Base-by-base conservation (phyloP, 202 grass and related monocot species). In the Musa balbisiana region DNA sequence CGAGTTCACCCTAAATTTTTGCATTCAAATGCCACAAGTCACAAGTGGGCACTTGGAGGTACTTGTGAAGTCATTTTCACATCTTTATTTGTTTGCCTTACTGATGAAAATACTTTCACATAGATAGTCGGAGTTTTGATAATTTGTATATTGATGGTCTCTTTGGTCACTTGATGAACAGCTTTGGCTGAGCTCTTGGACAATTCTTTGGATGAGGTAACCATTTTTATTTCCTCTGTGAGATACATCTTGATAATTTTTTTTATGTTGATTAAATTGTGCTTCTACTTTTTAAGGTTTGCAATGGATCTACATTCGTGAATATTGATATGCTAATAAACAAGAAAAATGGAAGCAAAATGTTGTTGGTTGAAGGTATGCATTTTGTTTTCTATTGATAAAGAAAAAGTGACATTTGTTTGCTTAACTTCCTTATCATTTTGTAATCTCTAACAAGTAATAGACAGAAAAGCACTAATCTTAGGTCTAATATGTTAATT, bases 1-100 rank as follows among this genome's bases (percentile, higher is more conserved):
- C 90, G 95, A 71, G 91, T 98, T 29, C 95, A 98, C 75, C 95
- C 95, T 33, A 94, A 82, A 59, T 98, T 98, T 84, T 82, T 98
- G 71, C 95, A 98, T 88, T 98, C 95, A 78, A 98, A 98, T 86
- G 95, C 95, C 65, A 98, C 95, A 21, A 98, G 95, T 87, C 95
- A 98, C 87, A 98, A 98, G 72, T 98, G 95, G 95, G 91, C 95
- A 21, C 83, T 98, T 64, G 95, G 95, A 27, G 95, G 95, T 98
- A 91, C 80, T 53, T 43, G 53, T 59, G 73, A 55, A 25, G 51
- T 68, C 80, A 63, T 80, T 53, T 53, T 80, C 73, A 80, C 63
- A n/a, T 65, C 66, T 78, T 81, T 17, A 51, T 73, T 16, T 23
- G 11, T 52, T 11, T 71, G 23, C 12, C 15, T 20, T 73, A 9